Evolutionary conservation across 1,284 basidiomycete genomes (phyloP).

Genomic region (Ganoderma sinense): DNA sequence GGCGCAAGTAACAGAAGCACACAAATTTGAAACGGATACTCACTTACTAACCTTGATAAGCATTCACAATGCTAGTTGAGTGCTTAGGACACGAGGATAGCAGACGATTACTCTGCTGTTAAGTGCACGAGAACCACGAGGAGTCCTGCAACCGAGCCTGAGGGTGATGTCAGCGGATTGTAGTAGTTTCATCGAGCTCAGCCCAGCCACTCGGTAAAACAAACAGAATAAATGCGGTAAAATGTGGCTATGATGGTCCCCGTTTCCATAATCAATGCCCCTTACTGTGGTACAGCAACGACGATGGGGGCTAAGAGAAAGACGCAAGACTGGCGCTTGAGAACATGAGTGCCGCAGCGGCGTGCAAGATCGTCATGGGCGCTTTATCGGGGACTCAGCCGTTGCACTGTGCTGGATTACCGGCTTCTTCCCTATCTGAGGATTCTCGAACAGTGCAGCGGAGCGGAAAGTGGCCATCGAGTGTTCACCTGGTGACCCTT

Average conservation of each 20-base stretch:
- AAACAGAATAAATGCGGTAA: neutral
- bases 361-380: neutral
- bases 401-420: neutral
- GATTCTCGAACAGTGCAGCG: neutral
- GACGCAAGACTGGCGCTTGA: neutral
- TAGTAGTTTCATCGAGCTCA: neutral
- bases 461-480: neutral
- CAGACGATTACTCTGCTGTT: neutral
- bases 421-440: neutral
- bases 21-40: neutral
- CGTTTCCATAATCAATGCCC: neutral
- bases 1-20: neutral
- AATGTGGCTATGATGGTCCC: neutral
- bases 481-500: neutral
- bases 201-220: neutral
- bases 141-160: constrained; percentile 10
- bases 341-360: neutral
- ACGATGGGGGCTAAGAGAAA: neutral
- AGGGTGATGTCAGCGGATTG: constrained; percentile 1
- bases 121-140: constrained; percentile 7
- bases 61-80: neutral
- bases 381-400: neutral
- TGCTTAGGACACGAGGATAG: neutral
- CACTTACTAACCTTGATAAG: neutral
- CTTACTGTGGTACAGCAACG: neutral